Percentiles rank a stretch among this genome's conserved stretches.
These are phyloP conservation scores for Rickenella mellea DNA, from an alignment of 768 basidiomycete species.

Conservation along the genomic window DNA sequence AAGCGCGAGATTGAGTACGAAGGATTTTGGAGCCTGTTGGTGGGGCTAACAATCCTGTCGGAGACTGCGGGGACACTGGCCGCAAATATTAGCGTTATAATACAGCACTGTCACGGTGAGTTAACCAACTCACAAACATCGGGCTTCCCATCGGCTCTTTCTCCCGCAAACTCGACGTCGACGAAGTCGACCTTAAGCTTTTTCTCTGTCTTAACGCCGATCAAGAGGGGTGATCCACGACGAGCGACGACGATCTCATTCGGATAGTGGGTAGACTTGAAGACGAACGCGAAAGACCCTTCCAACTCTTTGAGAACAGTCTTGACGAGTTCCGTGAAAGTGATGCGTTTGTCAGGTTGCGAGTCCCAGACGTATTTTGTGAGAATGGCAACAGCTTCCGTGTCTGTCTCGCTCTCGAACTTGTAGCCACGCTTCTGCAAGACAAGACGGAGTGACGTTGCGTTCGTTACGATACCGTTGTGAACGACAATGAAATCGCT, in stretches of 20 bases:
- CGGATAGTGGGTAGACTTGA: conserved; percentile 94
- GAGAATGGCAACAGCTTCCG: conserved; percentile 94
- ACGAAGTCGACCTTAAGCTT: conserved; percentile 99
- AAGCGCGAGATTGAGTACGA: conserved; percentile 92
- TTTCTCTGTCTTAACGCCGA: conserved; percentile 99
- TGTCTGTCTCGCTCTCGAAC: conserved; percentile 94
- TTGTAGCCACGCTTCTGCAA: conserved; percentile 92
- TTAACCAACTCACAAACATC: conserved; percentile 29
- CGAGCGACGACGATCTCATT: conserved; percentile 94
- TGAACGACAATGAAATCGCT: conserved; percentile 91
- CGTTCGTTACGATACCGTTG: conserved; percentile 98
- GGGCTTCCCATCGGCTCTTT: conserved; percentile 44
- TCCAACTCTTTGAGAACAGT: conserved; percentile 94
- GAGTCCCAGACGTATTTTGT: conserved; percentile 95
- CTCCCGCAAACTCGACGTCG: conserved; percentile 88
- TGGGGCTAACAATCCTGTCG: conserved; percentile 60
- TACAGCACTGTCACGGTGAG: neutral
- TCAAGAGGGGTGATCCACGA: conserved; percentile 90
- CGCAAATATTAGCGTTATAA: conserved; percentile 20
- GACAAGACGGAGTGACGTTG: conserved; percentile 77
- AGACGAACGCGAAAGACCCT: conserved; percentile 98
- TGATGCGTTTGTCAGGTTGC: conserved; percentile 73
- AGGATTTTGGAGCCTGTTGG: conserved; percentile 66
- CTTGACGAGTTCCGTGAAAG: conserved; percentile 90
- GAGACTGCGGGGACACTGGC: conserved; percentile 32